Conservation (phyloP, 2,329 filamentous ascomycete genomes). For the Calonectria multiphialidica region DNA sequence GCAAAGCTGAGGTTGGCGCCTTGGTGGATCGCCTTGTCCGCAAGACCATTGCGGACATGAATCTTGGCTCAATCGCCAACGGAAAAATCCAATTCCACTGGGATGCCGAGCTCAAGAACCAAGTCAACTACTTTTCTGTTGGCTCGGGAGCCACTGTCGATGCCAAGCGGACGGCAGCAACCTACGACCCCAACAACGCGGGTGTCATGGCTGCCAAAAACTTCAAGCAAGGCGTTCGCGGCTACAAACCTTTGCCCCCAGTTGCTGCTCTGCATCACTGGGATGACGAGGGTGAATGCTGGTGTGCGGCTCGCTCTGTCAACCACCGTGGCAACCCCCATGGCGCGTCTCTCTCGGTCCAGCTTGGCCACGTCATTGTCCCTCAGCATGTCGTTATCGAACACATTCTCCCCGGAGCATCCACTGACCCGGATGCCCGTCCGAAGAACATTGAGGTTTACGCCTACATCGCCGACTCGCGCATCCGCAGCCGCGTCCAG, state of each 20-base stretch:
- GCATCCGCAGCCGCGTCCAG: constrained; percentile 53
- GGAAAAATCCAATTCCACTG: constrained; percentile 60
- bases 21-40: constrained; percentile 57
- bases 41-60: constrained; percentile 58
- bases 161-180: constrained; percentile 68
- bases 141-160: constrained; percentile 77
- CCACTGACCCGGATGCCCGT: constrained; percentile 70
- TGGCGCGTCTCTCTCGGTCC: constrained; percentile 75
- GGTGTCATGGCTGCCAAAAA: constrained; percentile 27
- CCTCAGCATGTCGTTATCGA: constrained; percentile 80
- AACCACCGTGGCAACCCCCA: constrained; percentile 58
- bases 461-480: constrained; percentile 66
- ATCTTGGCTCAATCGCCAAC: constrained; percentile 60
- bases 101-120: constrained; percentile 59
- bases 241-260: constrained; percentile 49
- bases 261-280: constrained; percentile 74
- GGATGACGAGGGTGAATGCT: constrained; percentile 88
- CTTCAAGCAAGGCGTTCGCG: constrained; percentile 34
- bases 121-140: constrained; percentile 80
- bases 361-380: constrained; percentile 68
- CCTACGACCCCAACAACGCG: constrained; percentile 54
- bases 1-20: constrained; percentile 53
- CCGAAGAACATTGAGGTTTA: constrained; percentile 80
- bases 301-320: constrained; percentile 73
- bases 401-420: constrained; percentile 74